These are phyloP conservation scores for Kazachstania martiniae DNA, from an alignment of 805 yeast genomes.

Conservation along the genomic window DNA sequence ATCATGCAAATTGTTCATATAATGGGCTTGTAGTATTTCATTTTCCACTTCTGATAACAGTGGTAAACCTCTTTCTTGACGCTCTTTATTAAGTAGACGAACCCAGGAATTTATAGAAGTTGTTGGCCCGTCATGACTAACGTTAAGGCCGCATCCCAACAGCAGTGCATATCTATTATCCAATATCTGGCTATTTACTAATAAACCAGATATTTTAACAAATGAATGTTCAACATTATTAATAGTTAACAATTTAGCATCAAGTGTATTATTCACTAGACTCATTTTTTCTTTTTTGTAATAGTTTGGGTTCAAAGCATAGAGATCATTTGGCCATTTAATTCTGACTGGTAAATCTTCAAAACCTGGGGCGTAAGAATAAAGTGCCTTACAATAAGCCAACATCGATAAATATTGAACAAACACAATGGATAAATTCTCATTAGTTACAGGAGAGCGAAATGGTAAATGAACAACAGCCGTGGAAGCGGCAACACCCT, in stretches of 20 bases:
- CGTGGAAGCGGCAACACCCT: constrained; percentile 81
- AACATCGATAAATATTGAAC: constrained; percentile 77
- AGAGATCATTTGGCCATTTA: constrained; percentile 97
- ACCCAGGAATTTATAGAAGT: constrained; percentile 74
- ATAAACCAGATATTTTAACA: constrained; percentile 72
- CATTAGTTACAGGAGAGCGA: constrained; percentile 33
- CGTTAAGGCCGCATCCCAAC: constrained; percentile 81
- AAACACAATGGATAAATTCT: constrained; percentile 59
- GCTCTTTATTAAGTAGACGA: constrained; percentile 43
- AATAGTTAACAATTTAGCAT: constrained; percentile 29
- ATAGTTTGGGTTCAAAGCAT: constrained; percentile 57
- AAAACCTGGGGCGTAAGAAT: constrained; percentile 50
- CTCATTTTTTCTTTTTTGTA: constrained; percentile 25
- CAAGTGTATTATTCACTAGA: constrained; percentile 13
- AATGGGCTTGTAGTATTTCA: constrained; percentile 44
- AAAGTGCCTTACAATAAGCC: constrained; percentile 72
- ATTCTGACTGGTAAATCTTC: constrained; percentile 67
- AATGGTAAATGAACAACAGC: constrained; percentile 45
- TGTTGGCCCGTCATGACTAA: constrained; percentile 80
- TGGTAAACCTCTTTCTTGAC: constrained; percentile 33
- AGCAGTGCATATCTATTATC: constrained; percentile 53
- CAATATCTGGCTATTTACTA: constrained; percentile 67
- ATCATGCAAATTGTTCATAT: constrained; percentile 53
- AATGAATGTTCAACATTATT: constrained; percentile 53
- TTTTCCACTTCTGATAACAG: constrained; percentile 36